Conservation (phyloP, 148 eudicot genomes). For the Heliamphora exappendiculata region DNA sequence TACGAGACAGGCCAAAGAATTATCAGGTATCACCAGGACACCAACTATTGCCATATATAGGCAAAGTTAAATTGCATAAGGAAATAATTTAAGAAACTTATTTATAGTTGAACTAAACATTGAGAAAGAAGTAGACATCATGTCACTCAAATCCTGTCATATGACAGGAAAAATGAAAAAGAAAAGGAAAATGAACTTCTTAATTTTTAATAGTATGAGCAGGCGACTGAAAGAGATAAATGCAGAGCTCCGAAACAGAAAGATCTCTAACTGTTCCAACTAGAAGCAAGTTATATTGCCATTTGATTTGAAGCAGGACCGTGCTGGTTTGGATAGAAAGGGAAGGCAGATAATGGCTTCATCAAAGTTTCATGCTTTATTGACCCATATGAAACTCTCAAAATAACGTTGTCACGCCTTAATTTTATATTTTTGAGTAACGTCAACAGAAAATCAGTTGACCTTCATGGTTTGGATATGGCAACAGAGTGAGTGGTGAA, state of each 20-base stretch:
- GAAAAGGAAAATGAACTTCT: no score
- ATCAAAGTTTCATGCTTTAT: not conserved
- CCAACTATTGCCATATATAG: not conserved
- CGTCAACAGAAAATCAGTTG: not conserved
- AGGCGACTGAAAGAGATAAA: not conserved
- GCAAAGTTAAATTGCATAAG: not conserved
- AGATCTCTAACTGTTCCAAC: no score
- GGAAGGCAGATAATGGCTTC: not conserved
- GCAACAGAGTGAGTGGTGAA: no score
- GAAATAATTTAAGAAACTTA: not conserved
- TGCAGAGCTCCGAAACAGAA: not conserved
- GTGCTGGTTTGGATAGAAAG: not conserved
- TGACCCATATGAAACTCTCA: not conserved
- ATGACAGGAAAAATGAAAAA: not conserved
- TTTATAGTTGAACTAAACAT: not conserved
- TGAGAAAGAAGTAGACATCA: not conserved
- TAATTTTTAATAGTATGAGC: not conserved
- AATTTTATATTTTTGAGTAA: not conserved
- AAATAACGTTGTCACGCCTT: not conserved
- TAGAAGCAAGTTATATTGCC: no score
- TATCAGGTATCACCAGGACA: not conserved
- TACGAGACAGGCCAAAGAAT: not conserved
- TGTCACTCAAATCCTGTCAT: not conserved
- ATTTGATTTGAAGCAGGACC: not conserved
- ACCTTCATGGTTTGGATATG: no score